phyloP scores from a whole-genome alignment of 2,329 filamentous ascomycete species.

The Teratosphaeria epicoccoides region DNA sequence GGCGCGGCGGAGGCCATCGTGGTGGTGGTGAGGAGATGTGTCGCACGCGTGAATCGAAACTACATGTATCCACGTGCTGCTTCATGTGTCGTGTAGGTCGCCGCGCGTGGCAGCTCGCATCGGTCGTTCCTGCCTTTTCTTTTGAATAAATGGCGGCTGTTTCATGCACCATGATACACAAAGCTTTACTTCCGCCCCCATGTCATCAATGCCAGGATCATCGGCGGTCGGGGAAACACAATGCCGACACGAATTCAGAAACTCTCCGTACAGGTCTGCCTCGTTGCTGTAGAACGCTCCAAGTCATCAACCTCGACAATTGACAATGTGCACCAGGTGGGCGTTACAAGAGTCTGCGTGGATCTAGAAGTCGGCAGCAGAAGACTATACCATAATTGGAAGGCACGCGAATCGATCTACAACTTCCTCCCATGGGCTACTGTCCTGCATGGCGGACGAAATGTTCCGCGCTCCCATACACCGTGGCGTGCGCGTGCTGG shows the following conservation, averaged over 20 bases:
- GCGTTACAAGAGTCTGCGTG: not conserved
- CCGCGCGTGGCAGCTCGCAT: not conserved
- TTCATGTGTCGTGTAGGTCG: not conserved
- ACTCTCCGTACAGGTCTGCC: no score
- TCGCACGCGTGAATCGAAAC: not conserved
- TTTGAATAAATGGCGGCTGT: not conserved
- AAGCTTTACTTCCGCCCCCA: not conserved
- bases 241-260: not conserved
- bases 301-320: not conserved
- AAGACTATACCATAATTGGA: not conserved
- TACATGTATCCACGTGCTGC: no score
- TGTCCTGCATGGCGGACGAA: slow-evolving; percentile 20
- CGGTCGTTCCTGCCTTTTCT: not conserved
- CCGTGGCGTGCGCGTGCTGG: slow-evolving; percentile 67
- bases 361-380: no score
- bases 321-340: not conserved
- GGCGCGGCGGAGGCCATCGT: slow-evolving; percentile 15
- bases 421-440: no score
- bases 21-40: slow-evolving; percentile 3
- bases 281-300: not conserved
- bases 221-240: not conserved
- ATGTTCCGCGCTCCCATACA: slow-evolving; percentile 74
- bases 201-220: not conserved
- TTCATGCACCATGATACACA: not conserved
- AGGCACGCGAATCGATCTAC: not conserved